phyloP scores from a whole-genome alignment of 176 grass and related monocot species.

The Saccharum spontaneum region DNA sequence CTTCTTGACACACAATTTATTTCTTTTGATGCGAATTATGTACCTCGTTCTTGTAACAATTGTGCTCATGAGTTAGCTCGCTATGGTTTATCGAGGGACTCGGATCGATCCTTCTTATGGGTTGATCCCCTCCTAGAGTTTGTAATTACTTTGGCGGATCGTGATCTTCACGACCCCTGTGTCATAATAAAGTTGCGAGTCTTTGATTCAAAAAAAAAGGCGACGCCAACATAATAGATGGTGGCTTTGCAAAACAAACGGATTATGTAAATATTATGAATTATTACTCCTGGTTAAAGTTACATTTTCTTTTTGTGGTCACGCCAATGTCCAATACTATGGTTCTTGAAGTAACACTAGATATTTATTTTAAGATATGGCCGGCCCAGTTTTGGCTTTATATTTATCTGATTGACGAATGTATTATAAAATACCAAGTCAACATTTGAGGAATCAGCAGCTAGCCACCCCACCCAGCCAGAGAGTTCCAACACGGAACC shows the following conservation, averaged over 20 bases:
- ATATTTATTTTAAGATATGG: background rate
- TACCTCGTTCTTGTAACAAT: too few species aligned
- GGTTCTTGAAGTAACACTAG: too few species aligned
- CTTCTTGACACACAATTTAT: too few species aligned
- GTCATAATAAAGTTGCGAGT: too few species aligned
- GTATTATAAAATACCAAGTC: background rate
- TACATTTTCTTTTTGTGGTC: background rate
- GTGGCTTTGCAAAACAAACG: background rate
- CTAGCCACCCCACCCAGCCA: background rate
- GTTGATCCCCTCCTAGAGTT: too few species aligned
- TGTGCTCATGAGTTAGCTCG: too few species aligned
- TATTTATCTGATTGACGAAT: background rate
- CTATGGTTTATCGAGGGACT: too few species aligned
- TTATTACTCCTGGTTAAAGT: background rate
- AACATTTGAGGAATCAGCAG: background rate
- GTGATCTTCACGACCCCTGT: too few species aligned
- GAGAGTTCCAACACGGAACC: slow-evolving; percentile 26
- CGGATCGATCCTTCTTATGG: too few species aligned
- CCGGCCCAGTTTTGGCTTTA: background rate
- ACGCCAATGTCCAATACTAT: background rate
- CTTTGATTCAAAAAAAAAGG: too few species aligned
- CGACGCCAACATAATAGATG: background rate
- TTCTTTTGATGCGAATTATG: too few species aligned
- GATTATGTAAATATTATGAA: background rate
- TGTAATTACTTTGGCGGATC: too few species aligned